A percentile compares a stretch with the other conserved stretches of the same genome.
phyloP scores from a whole-genome alignment of 2,329 filamentous ascomycete genomes.

The Sporothrix pallida region DNA sequence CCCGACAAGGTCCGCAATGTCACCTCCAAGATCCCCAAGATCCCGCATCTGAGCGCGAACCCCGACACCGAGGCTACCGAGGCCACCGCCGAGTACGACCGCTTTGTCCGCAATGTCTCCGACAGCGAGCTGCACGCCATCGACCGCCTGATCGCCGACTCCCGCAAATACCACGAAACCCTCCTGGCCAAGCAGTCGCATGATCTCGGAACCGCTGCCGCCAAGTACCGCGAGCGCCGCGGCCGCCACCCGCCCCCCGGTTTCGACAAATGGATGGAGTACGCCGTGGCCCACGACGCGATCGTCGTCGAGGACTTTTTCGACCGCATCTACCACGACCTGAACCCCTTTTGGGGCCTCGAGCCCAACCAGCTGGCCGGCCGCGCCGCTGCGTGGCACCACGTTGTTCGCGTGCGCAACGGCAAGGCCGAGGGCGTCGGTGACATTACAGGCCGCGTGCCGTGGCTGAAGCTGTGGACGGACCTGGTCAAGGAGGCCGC shows the following conservation, averaged over 20 bases:
- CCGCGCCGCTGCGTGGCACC: constrained; percentile 52
- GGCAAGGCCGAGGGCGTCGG: constrained; percentile 51
- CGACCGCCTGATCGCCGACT: constrained; percentile 51
- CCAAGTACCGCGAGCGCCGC: constrained; percentile 52
- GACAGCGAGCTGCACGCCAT: constrained; percentile 49
- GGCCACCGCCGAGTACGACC: constrained; percentile 28
- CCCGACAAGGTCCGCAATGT: constrained; percentile 22
- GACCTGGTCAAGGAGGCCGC: constrained; percentile 59
- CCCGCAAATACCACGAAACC: constrained; percentile 48
- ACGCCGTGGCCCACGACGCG: constrained; percentile 51
- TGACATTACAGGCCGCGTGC: constrained; percentile 49
- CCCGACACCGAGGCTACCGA: constrained; percentile 29
- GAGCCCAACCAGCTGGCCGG: constrained; percentile 45
- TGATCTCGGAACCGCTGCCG: constrained; percentile 52
- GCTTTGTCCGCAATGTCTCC: constrained; percentile 18
- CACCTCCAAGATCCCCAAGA: constrained; percentile 30
- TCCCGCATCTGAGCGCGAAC: constrained; percentile 27
- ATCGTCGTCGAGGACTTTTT: constrained; percentile 57
- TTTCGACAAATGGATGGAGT: constrained; percentile 56
- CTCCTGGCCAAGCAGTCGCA: constrained; percentile 50
- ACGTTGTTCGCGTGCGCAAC: constrained; percentile 56
- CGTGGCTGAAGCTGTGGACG: constrained; percentile 57
- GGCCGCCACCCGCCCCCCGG: constrained; percentile 58
- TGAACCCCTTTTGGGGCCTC: constrained; percentile 61
- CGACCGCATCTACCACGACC: constrained; percentile 60